phyloP scores from a whole-genome alignment of 1,284 basidiomycete genomes.

The Meira nashicola region DNA sequence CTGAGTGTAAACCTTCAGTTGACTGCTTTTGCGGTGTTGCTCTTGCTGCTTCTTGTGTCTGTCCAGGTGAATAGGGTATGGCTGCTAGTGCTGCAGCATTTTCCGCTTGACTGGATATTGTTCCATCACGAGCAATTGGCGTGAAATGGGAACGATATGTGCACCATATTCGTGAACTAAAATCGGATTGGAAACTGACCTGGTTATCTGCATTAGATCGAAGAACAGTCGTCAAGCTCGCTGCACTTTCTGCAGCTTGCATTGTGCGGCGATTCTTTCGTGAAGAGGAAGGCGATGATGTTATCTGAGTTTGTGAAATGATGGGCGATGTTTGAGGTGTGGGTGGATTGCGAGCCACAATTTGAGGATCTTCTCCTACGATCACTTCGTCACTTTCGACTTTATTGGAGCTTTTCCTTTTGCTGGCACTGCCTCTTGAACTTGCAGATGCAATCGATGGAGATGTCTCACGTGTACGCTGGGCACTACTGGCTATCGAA shows the following conservation, averaged over 20 bases:
- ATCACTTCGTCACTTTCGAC: not conserved
- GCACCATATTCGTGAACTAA: conserved; percentile 47
- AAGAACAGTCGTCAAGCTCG: not conserved
- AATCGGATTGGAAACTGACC: conserved; percentile 23
- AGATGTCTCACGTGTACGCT: conserved; percentile 1
- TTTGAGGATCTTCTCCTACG: not conserved
- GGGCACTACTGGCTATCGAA: not conserved
- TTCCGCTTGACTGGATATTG: conserved; percentile 43
- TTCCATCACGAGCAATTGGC: conserved; percentile 46
- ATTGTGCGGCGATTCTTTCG: not conserved
- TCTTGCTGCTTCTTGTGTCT: not conserved
- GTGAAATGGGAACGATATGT: conserved; percentile 48
- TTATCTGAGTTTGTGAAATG: not conserved
- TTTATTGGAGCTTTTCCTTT: not conserved
- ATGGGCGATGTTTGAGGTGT: conserved; percentile 17
- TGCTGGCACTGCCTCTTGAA: not conserved
- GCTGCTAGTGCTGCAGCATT: conserved; percentile 22
- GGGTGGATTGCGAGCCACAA: conserved; percentile 15
- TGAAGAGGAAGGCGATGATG: no score
- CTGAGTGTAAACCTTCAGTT: not conserved
- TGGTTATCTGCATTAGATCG: not conserved
- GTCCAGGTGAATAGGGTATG: not conserved
- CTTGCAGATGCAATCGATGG: conserved; percentile 1
- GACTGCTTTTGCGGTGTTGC: not conserved
- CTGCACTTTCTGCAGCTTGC: not conserved